phyloP scores from a whole-genome alignment of 805 yeast genomes.

The Yarrowia osloensis region DNA sequence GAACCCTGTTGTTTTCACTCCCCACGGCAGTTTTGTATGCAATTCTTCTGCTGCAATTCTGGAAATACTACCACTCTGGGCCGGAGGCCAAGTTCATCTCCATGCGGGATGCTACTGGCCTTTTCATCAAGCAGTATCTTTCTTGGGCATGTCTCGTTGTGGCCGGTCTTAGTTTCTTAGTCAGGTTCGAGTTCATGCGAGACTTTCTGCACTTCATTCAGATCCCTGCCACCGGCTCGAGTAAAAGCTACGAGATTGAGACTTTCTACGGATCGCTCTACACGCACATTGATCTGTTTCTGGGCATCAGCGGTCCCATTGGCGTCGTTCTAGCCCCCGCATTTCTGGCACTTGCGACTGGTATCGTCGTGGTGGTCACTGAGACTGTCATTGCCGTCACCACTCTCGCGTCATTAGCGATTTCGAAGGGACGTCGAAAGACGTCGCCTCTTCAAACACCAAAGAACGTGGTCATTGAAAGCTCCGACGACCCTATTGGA shows the following conservation, averaged over 20 bases:
- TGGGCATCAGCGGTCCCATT: conserved; percentile 12
- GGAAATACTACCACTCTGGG: conserved; percentile 45
- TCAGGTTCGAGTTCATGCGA: not conserved
- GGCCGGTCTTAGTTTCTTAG: not conserved
- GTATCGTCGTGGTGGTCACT: not conserved
- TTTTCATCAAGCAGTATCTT: conserved; percentile 42
- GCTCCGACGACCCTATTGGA: not conserved
- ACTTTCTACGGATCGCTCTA: conserved; percentile 23
- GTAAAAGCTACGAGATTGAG: conserved; percentile 24
- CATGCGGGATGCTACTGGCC: conserved; percentile 43
- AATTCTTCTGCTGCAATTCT: conserved; percentile 58
- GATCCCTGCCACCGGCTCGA: conserved; percentile 7
- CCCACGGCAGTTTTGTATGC: conserved; percentile 61
- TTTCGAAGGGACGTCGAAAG: not conserved
- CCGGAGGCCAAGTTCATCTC: conserved; percentile 41
- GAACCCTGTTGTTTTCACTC: conserved; percentile 68
- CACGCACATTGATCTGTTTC: conserved; percentile 29
- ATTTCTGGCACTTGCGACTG: conserved; percentile 16
- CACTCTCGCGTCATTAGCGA: not conserved
- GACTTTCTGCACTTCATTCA: conserved; percentile 4
- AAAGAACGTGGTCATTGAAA: not conserved
- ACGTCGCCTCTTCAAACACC: not conserved
- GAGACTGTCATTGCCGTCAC: not conserved
- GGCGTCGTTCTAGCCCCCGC: conserved; percentile 18
- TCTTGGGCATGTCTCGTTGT: conserved; percentile 53